Evolutionary conservation across 208 protist species (phyloP), one percentile per base, ranked within the genome.

Genomic region (Lotmaria passim): DNA sequence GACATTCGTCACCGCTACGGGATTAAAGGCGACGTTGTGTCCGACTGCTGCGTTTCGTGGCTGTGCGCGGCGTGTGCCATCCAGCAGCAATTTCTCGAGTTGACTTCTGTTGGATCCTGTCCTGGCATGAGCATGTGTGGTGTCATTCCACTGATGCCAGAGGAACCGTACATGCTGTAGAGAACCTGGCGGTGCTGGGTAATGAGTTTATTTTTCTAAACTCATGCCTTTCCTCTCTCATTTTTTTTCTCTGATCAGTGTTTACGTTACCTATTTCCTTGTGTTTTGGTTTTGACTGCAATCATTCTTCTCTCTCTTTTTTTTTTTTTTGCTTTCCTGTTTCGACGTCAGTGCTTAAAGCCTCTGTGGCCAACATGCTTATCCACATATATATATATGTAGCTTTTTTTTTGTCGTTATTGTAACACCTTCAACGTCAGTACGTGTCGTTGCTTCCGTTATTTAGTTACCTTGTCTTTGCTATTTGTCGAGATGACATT

Each of bases 11-110:
- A 38, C 31, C 75, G 69, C 70, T 81, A 75, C 47, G 69, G 69
- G 36, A 73, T 81, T 26, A 59, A 62, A 19, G 73, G 73, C 39
- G 52, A 52, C 28, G 1, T 53, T 2, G 10, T 38, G 24, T n/a
- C 17, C 0, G 61, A 83, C 44, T 78, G 66, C 52, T 75, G 73
- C 47, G 26, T 53, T 0, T 68, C 66, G 14, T 85, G 30, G 52
- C 81, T 73, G 12, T 93, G 84, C 38, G 6, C 14, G 1, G 30
- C 21, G 15, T 90, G 87, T 38, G 69, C 50, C 0, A 21, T 88
- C 43, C 78, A 88, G 67, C 87, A 90, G 58, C 73, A 79, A 50
- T 73, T 90, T 60, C 59, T 83, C 23, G 84, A 90, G 75, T 75
- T 93, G 73, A 86, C 83, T 1, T 71, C 68, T 8, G 47, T 80